These are phyloP conservation scores for Dictyophora rubrovolvata DNA, from an alignment of 768 basidiomycete genomes.

Conservation along the genomic window DNA sequence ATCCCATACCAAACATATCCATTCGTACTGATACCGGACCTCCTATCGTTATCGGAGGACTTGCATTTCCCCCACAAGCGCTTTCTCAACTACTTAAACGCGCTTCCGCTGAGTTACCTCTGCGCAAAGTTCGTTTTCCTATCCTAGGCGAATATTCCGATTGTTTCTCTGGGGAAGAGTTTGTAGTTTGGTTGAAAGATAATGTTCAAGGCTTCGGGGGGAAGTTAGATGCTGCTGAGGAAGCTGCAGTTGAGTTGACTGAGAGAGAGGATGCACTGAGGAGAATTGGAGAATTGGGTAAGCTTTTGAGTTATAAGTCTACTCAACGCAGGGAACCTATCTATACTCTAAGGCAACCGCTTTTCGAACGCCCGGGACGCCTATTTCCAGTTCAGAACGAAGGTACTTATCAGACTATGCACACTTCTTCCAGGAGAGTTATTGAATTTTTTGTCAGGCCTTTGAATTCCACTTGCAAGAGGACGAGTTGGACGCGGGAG, in stretches of 20 bases:
- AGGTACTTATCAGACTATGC: slow-evolving; percentile 33
- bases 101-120: slow-evolving; percentile 61
- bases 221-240: slow-evolving; percentile 68
- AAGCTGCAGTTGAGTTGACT: slow-evolving; percentile 54
- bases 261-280: slow-evolving; percentile 55
- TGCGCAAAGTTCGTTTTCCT: slow-evolving; percentile 65
- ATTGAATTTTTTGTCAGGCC: slow-evolving; percentile 29
- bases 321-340: neutral
- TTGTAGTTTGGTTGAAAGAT: slow-evolving; percentile 72
- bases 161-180: slow-evolving; percentile 83
- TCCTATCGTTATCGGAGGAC: slow-evolving; percentile 63
- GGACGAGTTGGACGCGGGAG: slow-evolving; percentile 19
- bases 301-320: neutral
- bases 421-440: neutral
- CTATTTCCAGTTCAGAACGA: slow-evolving; percentile 76
- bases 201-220: slow-evolving; percentile 73
- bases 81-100: slow-evolving; percentile 61
- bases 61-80: slow-evolving; percentile 53
- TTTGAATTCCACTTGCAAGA: slow-evolving; percentile 39
- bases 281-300: slow-evolving; percentile 54
- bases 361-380: slow-evolving; percentile 73
- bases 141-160: slow-evolving; percentile 77
- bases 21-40: slow-evolving; percentile 28
- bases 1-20: slow-evolving; percentile 35
- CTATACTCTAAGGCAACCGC: slow-evolving; percentile 50